Evolutionary conservation across 371 early-diverging fungal species (phyloP), one percentile per base, ranked within the genome.

Genomic region (Vittaforma corneae): DNA sequence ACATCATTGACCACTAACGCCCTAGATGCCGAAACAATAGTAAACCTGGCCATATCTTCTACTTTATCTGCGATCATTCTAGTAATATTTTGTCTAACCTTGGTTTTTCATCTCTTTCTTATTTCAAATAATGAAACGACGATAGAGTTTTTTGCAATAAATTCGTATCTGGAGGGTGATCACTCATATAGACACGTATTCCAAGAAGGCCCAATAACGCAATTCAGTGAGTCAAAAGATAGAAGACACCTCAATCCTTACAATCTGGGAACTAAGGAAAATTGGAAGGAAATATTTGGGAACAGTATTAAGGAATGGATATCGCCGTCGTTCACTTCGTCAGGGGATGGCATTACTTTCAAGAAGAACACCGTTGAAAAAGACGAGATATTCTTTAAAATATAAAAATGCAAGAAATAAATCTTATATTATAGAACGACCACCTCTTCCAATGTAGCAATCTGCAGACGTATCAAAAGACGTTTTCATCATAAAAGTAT

Each of bases 91-190:
- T 16, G 90, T 29, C 89, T 87, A 26, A 79, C 85, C 1, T 81
- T 95, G 47, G 81, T 84, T 26, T 74, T 83, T 40, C 92, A 85
- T 78, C 92, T 92, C 65, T 59, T 86, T 38, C 88, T 85, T 67
- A 86, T 89, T 70, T 72, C 80, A 1, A 81, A 79, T 63, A 93
- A 93, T 78, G 88, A 89, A 16, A 94, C 95, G 0, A 92, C 92
- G 11, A 91, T 95, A 65, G 97, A 97, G 73, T 73, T 72, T 56
- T 71, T 51, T 44, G 69, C 75, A 35, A 16, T 73, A 42, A 65
- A 76, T 54, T 59, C 54, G 14, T 68, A 65, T 50, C 30, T 72
- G 24, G 33, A 9, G 14, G 69, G 71, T 38, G 73, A 72, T 37
- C 65, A 62, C 30, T 37, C 38, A 2, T 50, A 56, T 53, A 32